Percentiles rank a stretch among this genome's conserved stretches.
phyloP scores from a whole-genome alignment of 805 yeast genomes.

The Isabelozyma gotoi region DNA sequence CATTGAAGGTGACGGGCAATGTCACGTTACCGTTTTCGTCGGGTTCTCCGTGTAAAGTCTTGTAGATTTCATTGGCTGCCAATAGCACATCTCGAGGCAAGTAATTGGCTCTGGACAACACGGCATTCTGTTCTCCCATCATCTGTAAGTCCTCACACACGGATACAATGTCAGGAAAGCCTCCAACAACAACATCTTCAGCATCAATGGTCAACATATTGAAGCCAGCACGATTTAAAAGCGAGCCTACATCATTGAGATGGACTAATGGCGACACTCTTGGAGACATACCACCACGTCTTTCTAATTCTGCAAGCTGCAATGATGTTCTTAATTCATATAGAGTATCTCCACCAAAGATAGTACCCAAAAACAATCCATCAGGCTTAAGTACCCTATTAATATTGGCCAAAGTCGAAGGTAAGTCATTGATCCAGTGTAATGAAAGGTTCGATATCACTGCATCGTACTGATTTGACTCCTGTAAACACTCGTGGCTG shows the following conservation, averaged over 20 bases:
- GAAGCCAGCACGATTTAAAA: slow-evolving; percentile 75
- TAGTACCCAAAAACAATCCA: slow-evolving; percentile 77
- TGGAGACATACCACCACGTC: slow-evolving; percentile 78
- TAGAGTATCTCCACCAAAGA: slow-evolving; percentile 84
- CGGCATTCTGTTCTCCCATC: slow-evolving; percentile 85
- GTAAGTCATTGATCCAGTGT: slow-evolving; percentile 89
- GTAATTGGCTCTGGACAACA: slow-evolving; percentile 43
- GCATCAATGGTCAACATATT: slow-evolving; percentile 80
- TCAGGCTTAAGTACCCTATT: slow-evolving; percentile 68
- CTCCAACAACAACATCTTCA: slow-evolving; percentile 75
- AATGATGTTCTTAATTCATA: slow-evolving; percentile 77
- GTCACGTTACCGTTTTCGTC: slow-evolving; percentile 45
- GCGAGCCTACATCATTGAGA: slow-evolving; percentile 70
- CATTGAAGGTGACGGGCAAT: slow-evolving; percentile 78
- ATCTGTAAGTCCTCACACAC: slow-evolving; percentile 68
- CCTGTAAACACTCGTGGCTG: slow-evolving; percentile 38
- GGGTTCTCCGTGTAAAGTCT: slow-evolving; percentile 64
- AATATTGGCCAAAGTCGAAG: slow-evolving; percentile 56
- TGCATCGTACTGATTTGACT: slow-evolving; percentile 56
- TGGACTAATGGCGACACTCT: slow-evolving; percentile 80
- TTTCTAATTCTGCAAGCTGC: slow-evolving; percentile 80
- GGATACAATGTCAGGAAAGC: slow-evolving; percentile 68
- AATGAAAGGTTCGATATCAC: slow-evolving; percentile 70
- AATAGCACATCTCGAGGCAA: slow-evolving; percentile 59
- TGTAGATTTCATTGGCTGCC: slow-evolving; percentile 78